These are phyloP conservation scores for Trametes hirsuta DNA, from an alignment of 1,284 basidiomycete genomes.

Conservation along the genomic window DNA sequence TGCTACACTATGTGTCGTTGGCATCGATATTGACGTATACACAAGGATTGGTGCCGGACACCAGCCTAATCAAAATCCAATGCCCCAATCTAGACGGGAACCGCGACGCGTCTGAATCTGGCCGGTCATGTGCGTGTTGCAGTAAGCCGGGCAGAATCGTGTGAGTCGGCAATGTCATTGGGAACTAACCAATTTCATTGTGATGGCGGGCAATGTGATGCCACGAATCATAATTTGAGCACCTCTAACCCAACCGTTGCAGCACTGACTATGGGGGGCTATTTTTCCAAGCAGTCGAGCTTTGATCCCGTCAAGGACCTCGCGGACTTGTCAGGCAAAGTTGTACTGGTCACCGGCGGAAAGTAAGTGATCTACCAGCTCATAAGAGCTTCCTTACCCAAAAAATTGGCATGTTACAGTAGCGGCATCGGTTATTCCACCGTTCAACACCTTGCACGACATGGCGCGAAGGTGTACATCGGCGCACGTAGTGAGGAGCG, in stretches of 20 bases:
- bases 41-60: neutral
- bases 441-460: constrained; percentile 40
- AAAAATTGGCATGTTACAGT: constrained; percentile 8
- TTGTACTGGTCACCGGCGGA: constrained; percentile 45
- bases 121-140: constrained; percentile 18
- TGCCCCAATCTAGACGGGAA: neutral
- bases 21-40: too few relatives aligned
- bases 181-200: neutral
- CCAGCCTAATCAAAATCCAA: neutral
- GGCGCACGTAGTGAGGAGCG: constrained; percentile 42
- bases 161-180: neutral
- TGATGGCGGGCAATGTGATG: neutral
- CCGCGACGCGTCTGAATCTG: constrained; percentile 12
- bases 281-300: constrained; percentile 11
- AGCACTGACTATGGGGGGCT: constrained; percentile 6
- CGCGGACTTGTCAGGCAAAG: constrained; percentile 42
- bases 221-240: neutral
- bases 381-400: neutral
- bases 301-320: constrained; percentile 37
- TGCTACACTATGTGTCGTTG: too few relatives aligned
- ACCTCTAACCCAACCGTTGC: neutral
- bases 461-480: constrained; percentile 48
- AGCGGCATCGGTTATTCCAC: constrained; percentile 47
- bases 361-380: constrained; percentile 34
- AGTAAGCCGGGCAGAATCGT: neutral